Conservation (phyloP, 1,139 yeast species). For the Candida sojae region DNA sequence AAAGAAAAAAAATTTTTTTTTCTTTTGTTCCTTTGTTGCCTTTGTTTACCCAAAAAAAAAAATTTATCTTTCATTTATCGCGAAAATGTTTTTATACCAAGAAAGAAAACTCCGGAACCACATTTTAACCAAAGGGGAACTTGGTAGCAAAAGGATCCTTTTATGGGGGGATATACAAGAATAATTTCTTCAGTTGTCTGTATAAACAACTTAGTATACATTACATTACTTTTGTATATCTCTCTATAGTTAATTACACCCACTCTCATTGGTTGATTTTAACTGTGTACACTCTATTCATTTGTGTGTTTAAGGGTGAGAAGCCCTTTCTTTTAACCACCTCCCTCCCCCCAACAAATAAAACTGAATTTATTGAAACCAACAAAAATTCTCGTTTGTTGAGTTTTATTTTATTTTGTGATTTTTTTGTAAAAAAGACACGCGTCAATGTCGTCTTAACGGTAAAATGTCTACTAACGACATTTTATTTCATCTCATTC, state of each 20-base stretch:
- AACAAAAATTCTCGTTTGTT: not conserved
- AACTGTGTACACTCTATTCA: not conserved
- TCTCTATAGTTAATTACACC: too few species aligned
- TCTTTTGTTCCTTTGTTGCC: not conserved
- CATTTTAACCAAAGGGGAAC: too few species aligned
- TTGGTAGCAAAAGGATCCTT: too few species aligned
- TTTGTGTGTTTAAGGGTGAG: not conserved
- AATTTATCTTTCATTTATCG: not conserved
- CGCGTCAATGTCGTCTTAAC: not conserved
- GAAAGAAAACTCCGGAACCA: not conserved
- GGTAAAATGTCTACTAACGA: too few species aligned
- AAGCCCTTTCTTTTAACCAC: not conserved
- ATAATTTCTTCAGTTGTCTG: too few species aligned
- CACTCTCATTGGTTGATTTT: too few species aligned
- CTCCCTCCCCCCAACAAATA: not conserved
- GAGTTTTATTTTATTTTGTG: not conserved
- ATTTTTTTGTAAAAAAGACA: not conserved
- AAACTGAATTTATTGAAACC: not conserved
- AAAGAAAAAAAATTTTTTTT: not conserved
- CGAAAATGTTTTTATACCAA: not conserved
- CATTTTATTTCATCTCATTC: not conserved
- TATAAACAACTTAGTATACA: too few species aligned
- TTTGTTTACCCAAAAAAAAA: not conserved
- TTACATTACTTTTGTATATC: too few species aligned
- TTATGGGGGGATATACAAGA: too few species aligned